Evolutionary conservation across 1,284 basidiomycete genomes (phyloP).

Genomic region (Trichosporon sp.): DNA sequence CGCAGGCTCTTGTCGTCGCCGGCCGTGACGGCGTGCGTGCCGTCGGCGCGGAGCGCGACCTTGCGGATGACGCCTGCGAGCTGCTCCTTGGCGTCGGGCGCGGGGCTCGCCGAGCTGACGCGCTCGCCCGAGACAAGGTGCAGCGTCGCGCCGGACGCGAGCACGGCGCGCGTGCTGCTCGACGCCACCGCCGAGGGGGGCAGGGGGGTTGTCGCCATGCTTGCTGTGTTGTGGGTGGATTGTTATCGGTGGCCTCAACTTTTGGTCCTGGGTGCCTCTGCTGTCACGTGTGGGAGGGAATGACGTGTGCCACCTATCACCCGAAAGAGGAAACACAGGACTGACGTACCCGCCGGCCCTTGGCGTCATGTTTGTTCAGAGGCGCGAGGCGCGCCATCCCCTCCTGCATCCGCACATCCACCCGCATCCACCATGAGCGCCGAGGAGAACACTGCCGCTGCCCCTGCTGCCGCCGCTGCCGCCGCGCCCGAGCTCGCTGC

Average conservation of each 20-base stretch:
- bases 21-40: constrained; percentile 59
- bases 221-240: neutral
- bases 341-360: neutral
- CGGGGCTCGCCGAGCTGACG: constrained; percentile 11
- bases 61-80: constrained; percentile 56
- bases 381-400: neutral
- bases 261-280: neutral
- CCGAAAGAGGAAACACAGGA: neutral
- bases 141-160: constrained; percentile 15
- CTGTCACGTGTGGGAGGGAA: neutral
- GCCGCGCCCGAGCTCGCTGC: neutral
- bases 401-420: neutral
- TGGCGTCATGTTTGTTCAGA: constrained; percentile 1
- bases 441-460: constrained; percentile 8
- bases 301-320: neutral
- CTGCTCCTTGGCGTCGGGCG: constrained; percentile 12
- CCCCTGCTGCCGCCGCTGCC: constrained; percentile 6
- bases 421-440: constrained; percentile 20
- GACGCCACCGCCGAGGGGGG: constrained; percentile 21
- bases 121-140: constrained; percentile 10
- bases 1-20: constrained; percentile 76
- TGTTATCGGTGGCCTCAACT: neutral
- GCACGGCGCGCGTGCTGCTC: constrained; percentile 3
- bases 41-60: constrained; percentile 55
- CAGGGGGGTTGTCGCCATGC: constrained; percentile 11